A percentile compares a stretch with the other conserved stretches of the same genome.
Evolutionary conservation across 495 filamentous ascomycete species (phyloP).

Genomic region (Aspergillus avenaceus): DNA sequence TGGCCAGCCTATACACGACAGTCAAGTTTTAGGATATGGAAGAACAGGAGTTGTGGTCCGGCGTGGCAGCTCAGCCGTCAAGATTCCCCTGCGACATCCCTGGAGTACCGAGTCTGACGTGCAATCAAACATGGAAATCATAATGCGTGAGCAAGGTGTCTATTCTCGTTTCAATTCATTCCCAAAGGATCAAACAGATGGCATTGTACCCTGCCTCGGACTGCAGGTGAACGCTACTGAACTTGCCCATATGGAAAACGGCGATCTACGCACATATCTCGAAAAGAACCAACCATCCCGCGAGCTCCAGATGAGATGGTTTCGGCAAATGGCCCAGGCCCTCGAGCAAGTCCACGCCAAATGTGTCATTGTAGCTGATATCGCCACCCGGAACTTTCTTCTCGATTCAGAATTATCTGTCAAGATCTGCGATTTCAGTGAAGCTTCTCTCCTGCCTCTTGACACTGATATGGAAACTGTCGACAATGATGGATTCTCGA

Average conservation of each 20-base stretch:
- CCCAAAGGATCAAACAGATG: constrained; percentile 9
- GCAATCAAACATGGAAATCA: constrained; percentile 12
- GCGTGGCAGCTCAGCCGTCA: constrained; percentile 10
- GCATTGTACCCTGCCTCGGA: constrained; percentile 17
- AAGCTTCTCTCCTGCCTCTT: constrained; percentile 22
- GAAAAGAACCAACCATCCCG: constrained; percentile 11
- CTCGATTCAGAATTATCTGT: constrained; percentile 26
- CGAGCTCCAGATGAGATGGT: constrained; percentile 21
- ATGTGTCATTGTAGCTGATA: constrained; percentile 27
- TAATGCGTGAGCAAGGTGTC: constrained; percentile 23
- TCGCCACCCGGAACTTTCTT: constrained; percentile 25
- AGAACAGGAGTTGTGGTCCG: constrained; percentile 7
- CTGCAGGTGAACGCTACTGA: constrained; percentile 14
- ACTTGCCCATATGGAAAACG: constrained; percentile 23
- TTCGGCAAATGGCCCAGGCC: constrained; percentile 22
- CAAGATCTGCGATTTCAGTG: constrained; percentile 28
- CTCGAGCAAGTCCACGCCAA: constrained; percentile 20
- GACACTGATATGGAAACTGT: constrained; percentile 21
- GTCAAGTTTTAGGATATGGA: constrained; percentile 5
- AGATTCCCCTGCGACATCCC: constrained; percentile 15
- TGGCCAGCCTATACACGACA: background rate
- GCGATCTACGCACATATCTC: constrained; percentile 24
- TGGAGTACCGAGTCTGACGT: constrained; percentile 20
- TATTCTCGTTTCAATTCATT: constrained; percentile 17
- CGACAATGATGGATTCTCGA: constrained; percentile 17